Conservation (phyloP, 2,329 filamentous ascomycete species). For the Davidsoniella neocaledoniae region DNA sequence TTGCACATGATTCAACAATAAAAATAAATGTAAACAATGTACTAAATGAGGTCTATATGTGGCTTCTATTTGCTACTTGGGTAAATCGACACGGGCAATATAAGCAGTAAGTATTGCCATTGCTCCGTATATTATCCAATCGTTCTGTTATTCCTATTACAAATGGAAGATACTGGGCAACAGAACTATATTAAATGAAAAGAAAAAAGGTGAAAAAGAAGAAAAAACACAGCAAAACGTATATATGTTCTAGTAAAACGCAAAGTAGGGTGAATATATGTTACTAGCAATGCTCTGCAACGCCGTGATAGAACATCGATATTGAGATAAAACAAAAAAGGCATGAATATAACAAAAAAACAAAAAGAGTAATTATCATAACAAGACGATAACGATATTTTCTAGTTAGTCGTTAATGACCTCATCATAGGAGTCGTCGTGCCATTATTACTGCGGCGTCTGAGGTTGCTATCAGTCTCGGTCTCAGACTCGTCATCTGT, state of each 20-base stretch:
- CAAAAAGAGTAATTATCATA: too few species aligned
- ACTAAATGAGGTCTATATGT: conserved; percentile 1
- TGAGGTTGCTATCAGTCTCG: background rate
- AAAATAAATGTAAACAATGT: background rate
- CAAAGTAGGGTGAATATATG: too few species aligned
- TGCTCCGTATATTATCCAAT: too few species aligned
- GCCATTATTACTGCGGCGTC: too few species aligned
- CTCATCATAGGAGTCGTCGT: background rate
- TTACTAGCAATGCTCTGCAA: too few species aligned
- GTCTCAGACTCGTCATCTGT: conserved; percentile 8
- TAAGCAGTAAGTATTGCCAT: background rate
- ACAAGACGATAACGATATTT: too few species aligned
- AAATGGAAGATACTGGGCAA: background rate
- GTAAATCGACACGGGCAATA: background rate
- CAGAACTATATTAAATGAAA: background rate
- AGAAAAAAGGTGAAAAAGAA: background rate
- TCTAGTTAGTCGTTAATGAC: too few species aligned
- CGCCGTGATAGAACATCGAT: too few species aligned
- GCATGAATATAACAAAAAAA: too few species aligned
- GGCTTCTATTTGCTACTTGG: background rate
- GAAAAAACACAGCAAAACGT: background rate
- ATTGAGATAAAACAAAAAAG: too few species aligned
- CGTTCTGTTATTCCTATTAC: conserved; percentile 3
- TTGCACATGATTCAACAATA: background rate
- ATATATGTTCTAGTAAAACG: background rate